Base-by-base conservation (phyloP, 495 filamentous ascomycete species). In the Penicillium fimorum region DNA sequence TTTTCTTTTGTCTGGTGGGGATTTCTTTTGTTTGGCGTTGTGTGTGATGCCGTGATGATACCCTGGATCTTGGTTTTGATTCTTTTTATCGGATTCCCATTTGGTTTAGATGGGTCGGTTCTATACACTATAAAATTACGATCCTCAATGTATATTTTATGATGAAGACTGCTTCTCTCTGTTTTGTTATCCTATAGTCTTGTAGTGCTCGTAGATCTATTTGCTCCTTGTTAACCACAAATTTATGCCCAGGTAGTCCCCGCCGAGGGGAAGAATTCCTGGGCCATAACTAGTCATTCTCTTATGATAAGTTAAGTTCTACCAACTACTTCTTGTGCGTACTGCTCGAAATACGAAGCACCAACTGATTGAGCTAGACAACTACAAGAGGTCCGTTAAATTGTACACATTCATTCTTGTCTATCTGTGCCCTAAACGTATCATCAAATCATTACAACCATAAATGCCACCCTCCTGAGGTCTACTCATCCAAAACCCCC, bases 401-500 rank as follows among this genome's bases (percentile, higher is more conserved):
- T 17, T 38, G 7, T 38, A 38, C 7, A 38, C n/a, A 1, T 1
- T 30, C 15, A 47, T 17, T 25, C 33, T 18, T 48, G 35, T 41
- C 35, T 51, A 41, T 51, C 22, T 40, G n/a, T 29, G 20, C 24
- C n/a, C 49, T 41, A 5, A 40, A 30, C 13, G n/a, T 29, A 38
- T 51, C 35, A 40, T 29, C 33, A 38, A 38, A 51, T 29, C 33
- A 25, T 41, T n/a, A n/a, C 24, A 51, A 41, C 24, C 32, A 18
- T 27, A 17, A 13, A 20, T 30, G 3, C 43, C 25, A 25, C n/a
- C 27, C 33, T 25, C 33, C 17, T 3, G 6, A 57, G 11, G 10
- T 29, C 18, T 55, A 76, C 54, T 73, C 70, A 64, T 79, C 78
- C 57, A 83, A 68, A 46, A 84, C 75, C 2, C 82, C 82, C 55